phyloP scores from a whole-genome alignment of 1,284 basidiomycete species.

The Puccinia horiana region DNA sequence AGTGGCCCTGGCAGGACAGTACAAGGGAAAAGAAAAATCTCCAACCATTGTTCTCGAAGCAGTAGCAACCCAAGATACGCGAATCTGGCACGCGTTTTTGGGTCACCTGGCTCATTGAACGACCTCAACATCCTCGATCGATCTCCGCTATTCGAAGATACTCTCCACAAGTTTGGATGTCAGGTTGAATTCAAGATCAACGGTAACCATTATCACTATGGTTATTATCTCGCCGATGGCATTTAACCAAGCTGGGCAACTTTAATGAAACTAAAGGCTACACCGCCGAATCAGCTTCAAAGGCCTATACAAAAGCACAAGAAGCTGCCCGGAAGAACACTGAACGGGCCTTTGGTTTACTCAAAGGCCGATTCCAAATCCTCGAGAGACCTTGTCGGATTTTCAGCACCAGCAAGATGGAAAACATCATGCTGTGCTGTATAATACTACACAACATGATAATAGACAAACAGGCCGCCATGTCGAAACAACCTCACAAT shows the following conservation, averaged over 20 bases:
- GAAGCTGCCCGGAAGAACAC: not conserved
- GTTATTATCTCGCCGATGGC: constrained; percentile 25
- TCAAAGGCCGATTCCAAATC: constrained; percentile 13
- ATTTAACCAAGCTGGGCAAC: constrained; percentile 5
- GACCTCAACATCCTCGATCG: constrained; percentile 28
- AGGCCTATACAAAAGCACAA: constrained; percentile 13
- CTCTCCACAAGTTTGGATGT: not conserved
- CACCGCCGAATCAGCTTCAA: not conserved
- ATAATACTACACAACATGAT: constrained; percentile 17
- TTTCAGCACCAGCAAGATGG: not conserved
- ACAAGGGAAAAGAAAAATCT: no score
- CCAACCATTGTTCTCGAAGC: constrained; percentile 18
- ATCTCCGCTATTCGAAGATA: constrained; percentile 10
- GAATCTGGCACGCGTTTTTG: constrained; percentile 31
- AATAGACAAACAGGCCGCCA: not conserved
- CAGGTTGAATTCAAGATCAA: constrained; percentile 13
- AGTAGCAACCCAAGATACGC: constrained; percentile 14
- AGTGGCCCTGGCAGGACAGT: not conserved
- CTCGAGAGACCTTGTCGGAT: not conserved
- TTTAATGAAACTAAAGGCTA: not conserved
- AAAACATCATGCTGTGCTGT: constrained; percentile 20
- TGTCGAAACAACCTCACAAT: not conserved
- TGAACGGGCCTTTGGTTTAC: not conserved
- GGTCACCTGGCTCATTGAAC: constrained; percentile 32
- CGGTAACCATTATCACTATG: constrained; percentile 19